Percentiles rank a stretch among this genome's conserved stretches.
phyloP scores from a whole-genome alignment of 2,329 filamentous ascomycete species.

The Ascochyta viciae-villosae region DNA sequence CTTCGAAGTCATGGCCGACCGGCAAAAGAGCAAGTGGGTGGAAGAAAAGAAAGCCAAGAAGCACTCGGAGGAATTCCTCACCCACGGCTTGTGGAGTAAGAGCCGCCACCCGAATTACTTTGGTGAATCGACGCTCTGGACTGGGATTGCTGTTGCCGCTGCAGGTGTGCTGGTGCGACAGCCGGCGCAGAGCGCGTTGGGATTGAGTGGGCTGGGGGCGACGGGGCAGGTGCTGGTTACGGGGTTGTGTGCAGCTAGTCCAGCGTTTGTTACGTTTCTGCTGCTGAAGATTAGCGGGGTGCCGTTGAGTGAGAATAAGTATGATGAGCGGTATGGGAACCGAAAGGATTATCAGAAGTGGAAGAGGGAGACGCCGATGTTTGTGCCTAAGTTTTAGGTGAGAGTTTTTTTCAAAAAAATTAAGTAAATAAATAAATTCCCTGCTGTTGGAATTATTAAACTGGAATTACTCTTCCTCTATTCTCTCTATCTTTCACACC shows the following conservation, averaged over 20 bases:
- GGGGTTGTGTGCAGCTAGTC: slow-evolving; percentile 64
- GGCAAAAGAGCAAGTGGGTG: slow-evolving; percentile 69
- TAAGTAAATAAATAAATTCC: too few species aligned
- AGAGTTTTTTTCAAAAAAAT: too few species aligned
- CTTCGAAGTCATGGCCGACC: slow-evolving; percentile 68
- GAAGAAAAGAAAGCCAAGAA: slow-evolving; percentile 68
- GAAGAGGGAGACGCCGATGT: slow-evolving; percentile 70
- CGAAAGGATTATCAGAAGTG: slow-evolving; percentile 71
- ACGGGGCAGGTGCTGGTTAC: slow-evolving; percentile 54
- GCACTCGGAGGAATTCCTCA: slow-evolving; percentile 72
- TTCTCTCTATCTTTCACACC: too few species aligned
- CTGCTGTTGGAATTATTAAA: too few species aligned
- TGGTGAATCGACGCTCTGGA: slow-evolving; percentile 74
- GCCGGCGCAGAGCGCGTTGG: slow-evolving; percentile 65
- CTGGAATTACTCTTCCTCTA: too few species aligned
- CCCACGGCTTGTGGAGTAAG: slow-evolving; percentile 66
- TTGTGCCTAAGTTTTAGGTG: slow-evolving; percentile 65
- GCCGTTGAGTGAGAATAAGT: slow-evolving; percentile 72
- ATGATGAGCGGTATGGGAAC: slow-evolving; percentile 69
- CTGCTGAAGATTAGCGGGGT: slow-evolving; percentile 69
- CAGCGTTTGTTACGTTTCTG: slow-evolving; percentile 69
- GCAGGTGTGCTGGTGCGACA: slow-evolving; percentile 63
- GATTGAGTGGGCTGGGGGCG: slow-evolving; percentile 54
- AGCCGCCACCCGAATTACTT: slow-evolving; percentile 74
- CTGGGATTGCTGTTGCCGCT: slow-evolving; percentile 67